Conservation (phyloP, 768 basidiomycete species). For the Boletus subcaerulescens region DNA sequence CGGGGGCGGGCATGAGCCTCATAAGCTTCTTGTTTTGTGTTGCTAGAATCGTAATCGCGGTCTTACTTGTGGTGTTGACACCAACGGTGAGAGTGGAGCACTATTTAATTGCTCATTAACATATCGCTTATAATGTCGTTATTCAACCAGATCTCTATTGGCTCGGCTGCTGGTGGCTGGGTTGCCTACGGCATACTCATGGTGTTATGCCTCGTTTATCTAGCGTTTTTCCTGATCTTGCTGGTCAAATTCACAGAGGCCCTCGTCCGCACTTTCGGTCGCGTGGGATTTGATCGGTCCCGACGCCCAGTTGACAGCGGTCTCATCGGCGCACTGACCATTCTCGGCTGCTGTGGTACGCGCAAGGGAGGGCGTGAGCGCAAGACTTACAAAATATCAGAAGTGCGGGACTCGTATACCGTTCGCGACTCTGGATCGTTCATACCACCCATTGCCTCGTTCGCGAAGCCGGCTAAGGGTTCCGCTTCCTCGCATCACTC, state of each 20-base stretch:
- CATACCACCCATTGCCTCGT: slow-evolving; percentile 39
- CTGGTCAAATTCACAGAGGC: slow-evolving; percentile 84
- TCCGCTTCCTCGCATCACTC: slow-evolving; percentile 40
- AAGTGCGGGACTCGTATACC: slow-evolving; percentile 27
- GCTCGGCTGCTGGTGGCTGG: slow-evolving; percentile 81
- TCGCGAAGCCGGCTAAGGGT: slow-evolving; percentile 28
- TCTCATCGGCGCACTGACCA: slow-evolving; percentile 77
- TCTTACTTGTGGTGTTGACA: slow-evolving; percentile 85
- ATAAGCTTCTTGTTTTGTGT: slow-evolving; percentile 94
- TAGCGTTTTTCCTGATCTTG: slow-evolving; percentile 80
- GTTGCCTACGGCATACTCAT: slow-evolving; percentile 90
- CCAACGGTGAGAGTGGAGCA: slow-evolving; percentile 62
- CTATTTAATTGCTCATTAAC: background rate
- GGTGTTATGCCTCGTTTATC: slow-evolving; percentile 77
- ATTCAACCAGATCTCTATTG: slow-evolving; percentile 71
- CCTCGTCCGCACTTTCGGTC: slow-evolving; percentile 69
- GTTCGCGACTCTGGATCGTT: slow-evolving; percentile 48
- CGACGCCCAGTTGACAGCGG: slow-evolving; percentile 80
- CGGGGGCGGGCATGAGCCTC: slow-evolving; percentile 94
- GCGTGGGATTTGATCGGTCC: slow-evolving; percentile 82
- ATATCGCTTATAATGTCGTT: slow-evolving; percentile 11
- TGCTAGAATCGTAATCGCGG: slow-evolving; percentile 84
- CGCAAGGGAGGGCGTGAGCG: slow-evolving; percentile 35
- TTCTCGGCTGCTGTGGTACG: slow-evolving; percentile 64
- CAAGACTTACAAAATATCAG: slow-evolving; percentile 23